Conservation (phyloP, 345 rosid species). For the Pugionium dolabratum region DNA sequence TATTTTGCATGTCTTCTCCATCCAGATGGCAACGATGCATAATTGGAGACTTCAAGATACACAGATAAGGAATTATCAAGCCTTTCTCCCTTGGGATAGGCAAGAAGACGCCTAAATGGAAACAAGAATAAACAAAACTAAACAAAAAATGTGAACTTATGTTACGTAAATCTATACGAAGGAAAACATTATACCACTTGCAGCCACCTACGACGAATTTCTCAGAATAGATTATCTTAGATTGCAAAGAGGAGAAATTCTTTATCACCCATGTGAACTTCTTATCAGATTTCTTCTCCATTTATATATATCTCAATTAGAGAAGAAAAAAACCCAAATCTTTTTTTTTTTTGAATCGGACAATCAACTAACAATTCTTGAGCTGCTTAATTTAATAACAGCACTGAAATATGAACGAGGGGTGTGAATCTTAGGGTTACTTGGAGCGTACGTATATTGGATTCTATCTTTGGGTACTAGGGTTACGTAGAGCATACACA, state of each 20-base stretch:
- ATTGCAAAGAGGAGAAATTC: neutral
- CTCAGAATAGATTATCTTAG: neutral
- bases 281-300: neutral
- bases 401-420: no score
- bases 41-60: constrained; percentile 71
- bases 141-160: no score
- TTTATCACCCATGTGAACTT: constrained; percentile 12
- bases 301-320: neutral
- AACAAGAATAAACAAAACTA: no score
- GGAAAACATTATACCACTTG: constrained; percentile 2
- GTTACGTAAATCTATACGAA: no score
- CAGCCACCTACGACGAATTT: neutral
- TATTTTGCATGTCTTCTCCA: constrained; percentile 78
- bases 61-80: constrained; percentile 58
- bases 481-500: no score
- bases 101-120: constrained; percentile 29
- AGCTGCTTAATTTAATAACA: no score
- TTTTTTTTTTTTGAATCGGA: no score
- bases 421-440: no score
- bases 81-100: constrained; percentile 72
- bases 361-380: no score
- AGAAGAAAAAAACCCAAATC: no score
- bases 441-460: no score
- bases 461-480: no score
- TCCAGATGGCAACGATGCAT: constrained; percentile 60